These are phyloP conservation scores for Rhizopogon rudus DNA, from an alignment of 768 basidiomycete genomes.

Conservation along the genomic window DNA sequence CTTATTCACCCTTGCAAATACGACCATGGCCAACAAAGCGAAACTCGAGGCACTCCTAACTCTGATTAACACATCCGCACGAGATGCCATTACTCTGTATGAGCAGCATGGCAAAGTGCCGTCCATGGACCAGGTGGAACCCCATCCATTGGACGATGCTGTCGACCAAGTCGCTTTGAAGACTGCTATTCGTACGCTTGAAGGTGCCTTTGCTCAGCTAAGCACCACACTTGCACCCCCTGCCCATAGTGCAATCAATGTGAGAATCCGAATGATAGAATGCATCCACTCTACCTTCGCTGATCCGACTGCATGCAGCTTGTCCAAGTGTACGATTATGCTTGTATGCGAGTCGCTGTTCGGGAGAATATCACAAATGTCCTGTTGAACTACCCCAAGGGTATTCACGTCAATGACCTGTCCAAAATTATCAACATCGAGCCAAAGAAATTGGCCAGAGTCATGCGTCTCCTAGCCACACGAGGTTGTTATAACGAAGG, in stretches of 20 bases:
- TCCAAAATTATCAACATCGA: slow-evolving; percentile 17
- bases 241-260: slow-evolving; percentile 27
- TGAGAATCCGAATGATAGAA: slow-evolving; percentile 8
- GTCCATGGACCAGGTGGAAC: slow-evolving; percentile 28
- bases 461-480: slow-evolving; percentile 25
- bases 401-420: slow-evolving; percentile 26
- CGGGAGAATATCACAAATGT: slow-evolving; percentile 25
- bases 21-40: slow-evolving; percentile 10
- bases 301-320: slow-evolving; percentile 7
- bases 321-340: slow-evolving; percentile 22
- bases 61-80: slow-evolving; percentile 27
- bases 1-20: not conserved
- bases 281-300: not conserved
- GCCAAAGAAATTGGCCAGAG: slow-evolving; percentile 22
- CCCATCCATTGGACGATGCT: slow-evolving; percentile 31
- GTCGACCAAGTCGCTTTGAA: slow-evolving; percentile 18
- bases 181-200: slow-evolving; percentile 21
- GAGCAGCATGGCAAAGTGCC: slow-evolving; percentile 22
- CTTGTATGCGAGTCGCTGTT: slow-evolving; percentile 23
- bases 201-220: slow-evolving; percentile 33
- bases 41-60: slow-evolving; percentile 23
- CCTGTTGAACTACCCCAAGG: slow-evolving; percentile 21
- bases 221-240: slow-evolving; percentile 31
- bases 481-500: slow-evolving; percentile 30
- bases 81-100: slow-evolving; percentile 29